Evolutionary conservation across 2,329 filamentous ascomycete genomes (phyloP).

Genomic region (Coleophoma crateriformis): DNA sequence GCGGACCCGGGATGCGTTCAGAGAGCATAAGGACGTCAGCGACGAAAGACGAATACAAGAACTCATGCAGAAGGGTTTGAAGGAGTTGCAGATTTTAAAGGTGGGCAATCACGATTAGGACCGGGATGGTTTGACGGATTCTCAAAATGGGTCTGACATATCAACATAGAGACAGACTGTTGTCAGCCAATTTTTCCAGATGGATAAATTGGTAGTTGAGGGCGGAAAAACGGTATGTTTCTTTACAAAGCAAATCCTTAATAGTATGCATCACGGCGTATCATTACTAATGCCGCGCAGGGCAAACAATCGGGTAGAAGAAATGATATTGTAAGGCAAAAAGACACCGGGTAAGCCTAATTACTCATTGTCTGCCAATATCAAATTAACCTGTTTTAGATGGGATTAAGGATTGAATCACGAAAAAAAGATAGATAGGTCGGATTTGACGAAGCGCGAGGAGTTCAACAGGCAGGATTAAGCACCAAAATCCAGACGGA

Average conservation of each 20-base stretch:
- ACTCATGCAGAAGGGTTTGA: conserved; percentile 80
- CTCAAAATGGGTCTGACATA: neutral
- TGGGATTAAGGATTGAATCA: conserved; percentile 22
- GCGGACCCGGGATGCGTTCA: conserved; percentile 85
- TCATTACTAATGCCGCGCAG: conserved; percentile 27
- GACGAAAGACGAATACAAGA: conserved; percentile 80
- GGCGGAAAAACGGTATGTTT: conserved; percentile 68
- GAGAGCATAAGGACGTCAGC: conserved; percentile 67
- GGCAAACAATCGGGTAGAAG: conserved; percentile 66
- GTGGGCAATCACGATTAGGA: conserved; percentile 42
- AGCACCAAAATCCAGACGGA: neutral
- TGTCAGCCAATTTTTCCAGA: conserved; percentile 90
- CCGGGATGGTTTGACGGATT: neutral
- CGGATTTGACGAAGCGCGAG: neutral
- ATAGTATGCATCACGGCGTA: too few species aligned
- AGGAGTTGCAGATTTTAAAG: conserved; percentile 87
- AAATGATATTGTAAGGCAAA: conserved; percentile 67
- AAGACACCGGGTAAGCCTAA: conserved; percentile 65
- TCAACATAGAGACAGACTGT: conserved; percentile 80
- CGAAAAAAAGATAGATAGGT: conserved; percentile 3
- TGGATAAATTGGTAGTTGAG: conserved; percentile 89
- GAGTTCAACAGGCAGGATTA: too few species aligned
- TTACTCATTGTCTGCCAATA: neutral
- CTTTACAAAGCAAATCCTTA: neutral
- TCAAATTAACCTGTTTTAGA: conserved; percentile 13